A percentile compares a stretch with the other conserved stretches of the same genome.
Conservation (phyloP, 805 yeast species). For the Danielia reshetovae region DNA sequence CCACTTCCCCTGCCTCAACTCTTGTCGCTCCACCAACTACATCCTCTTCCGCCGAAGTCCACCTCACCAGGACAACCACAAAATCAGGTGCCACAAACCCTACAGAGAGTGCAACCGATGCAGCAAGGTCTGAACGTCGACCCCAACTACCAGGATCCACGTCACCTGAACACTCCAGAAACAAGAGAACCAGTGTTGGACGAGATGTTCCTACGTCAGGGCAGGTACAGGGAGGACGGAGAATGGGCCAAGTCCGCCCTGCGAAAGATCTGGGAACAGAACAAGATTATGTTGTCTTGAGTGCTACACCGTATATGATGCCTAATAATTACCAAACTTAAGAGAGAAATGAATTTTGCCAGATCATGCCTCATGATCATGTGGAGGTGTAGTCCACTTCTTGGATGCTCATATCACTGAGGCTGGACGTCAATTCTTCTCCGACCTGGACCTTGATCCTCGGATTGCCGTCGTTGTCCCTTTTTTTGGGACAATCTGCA, state of each 20-base stretch:
- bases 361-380: too few species aligned
- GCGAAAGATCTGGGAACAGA: conserved; percentile 17
- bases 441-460: conserved; percentile 8
- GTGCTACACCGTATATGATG: too few species aligned
- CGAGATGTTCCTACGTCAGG: conserved; percentile 3
- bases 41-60: conserved; percentile 2
- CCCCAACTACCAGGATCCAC: neutral
- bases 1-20: conserved; percentile 4
- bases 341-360: too few species aligned
- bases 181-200: conserved; percentile 1
- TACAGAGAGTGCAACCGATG: conserved; percentile 1
- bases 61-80: conserved; percentile 1
- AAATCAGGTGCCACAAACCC: conserved; percentile 1
- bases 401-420: neutral
- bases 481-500: conserved; percentile 25
- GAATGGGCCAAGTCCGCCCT: conserved; percentile 10
- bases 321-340: too few species aligned
- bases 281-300: conserved; percentile 13
- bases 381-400: conserved; percentile 9
- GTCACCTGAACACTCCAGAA: neutral
- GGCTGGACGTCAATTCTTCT: conserved; percentile 2
- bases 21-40: conserved; percentile 4
- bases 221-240: conserved; percentile 3
- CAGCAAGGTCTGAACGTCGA: too few species aligned
- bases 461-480: conserved; percentile 10